Evolutionary conservation across 257 asterid genomes (phyloP), one percentile per base, ranked within the genome.

Genomic region (Solanum arcanum): DNA sequence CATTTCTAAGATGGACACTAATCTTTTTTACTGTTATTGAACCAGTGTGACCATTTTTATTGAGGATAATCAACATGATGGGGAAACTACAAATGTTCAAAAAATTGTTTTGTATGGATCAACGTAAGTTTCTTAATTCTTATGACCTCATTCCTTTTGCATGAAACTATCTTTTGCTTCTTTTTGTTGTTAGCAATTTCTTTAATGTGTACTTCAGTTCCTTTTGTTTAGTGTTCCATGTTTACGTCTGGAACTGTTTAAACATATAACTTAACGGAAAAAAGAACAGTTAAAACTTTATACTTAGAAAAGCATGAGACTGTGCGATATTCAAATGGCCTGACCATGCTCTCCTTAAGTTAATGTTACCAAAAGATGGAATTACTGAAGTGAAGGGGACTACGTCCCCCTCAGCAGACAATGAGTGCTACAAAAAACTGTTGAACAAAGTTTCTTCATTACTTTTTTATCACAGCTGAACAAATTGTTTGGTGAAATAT

Each of bases 41-140:
- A 86, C 31, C 98, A 96, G 99, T 93, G 89, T 97, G 93, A 93
- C 99, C 78, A 91, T 97, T 87, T 97, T 97, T 92, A 92, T 97
- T 6, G 99, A 97, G 93, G 99, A 96, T 90, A 97, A 97, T 90
- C 99, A 96, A 88, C 95, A 95, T 80, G 98, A 92, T 81, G 88
- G 96, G 73, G 99, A 96, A 37, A 77, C 87, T 78, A 95, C 99
- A n/a, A 95, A 93, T 89, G 89, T 97, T 91, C 98, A 96, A 89
- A 97, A 97, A 94, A 91, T 97, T 91, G 94, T 92, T 89, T 95
- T 97, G 72, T 91, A 87, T 83, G 99, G 99, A 84, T 70, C 97
- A 68, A 96, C 99, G 99, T 97, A 92, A 93, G 99, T 96, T 83
- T 87, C 87, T 70, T 70, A 70, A 8, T 31, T 70, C 21, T 76